Percentiles rank a stretch among this genome's conserved stretches.
Conservation (phyloP, 2,329 filamentous ascomycete genomes). For the Pestalotiopsis sp. region DNA sequence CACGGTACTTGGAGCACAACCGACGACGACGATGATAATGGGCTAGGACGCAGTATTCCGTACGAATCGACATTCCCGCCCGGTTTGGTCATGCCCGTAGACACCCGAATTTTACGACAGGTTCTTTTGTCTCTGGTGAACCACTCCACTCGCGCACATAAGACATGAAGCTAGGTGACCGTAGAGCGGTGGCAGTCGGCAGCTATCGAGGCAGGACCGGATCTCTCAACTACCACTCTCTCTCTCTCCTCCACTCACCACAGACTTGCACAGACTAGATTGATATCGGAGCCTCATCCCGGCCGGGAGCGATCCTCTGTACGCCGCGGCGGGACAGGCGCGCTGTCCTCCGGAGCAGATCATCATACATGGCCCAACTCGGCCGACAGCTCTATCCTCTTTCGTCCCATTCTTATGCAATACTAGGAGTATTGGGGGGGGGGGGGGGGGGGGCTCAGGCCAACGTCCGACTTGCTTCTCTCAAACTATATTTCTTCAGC, state of each 20-base stretch:
- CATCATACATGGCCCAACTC: neutral
- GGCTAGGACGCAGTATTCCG: neutral
- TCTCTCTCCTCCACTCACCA: neutral
- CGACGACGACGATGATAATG: neutral
- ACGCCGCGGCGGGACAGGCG: neutral
- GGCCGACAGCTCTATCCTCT: neutral
- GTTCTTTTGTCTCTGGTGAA: neutral
- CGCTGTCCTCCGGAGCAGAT: neutral
- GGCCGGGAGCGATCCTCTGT: neutral
- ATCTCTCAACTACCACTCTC: neutral
- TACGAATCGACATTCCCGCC: too few species aligned
- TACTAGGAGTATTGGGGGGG: neutral
- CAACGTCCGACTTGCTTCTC: neutral
- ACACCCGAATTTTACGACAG: neutral
- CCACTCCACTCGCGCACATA: constrained; percentile 2
- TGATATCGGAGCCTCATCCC: neutral
- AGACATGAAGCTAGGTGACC: neutral
- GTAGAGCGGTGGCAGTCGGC: neutral
- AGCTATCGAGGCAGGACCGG: neutral
- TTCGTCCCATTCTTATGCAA: neutral
- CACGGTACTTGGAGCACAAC: neutral
- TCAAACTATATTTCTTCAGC: constrained; percentile 1
- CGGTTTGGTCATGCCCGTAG: too few species aligned
- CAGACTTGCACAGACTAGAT: neutral
- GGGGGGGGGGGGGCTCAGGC: neutral